phyloP scores from a whole-genome alignment of 2,329 filamentous ascomycete species.

The Fusarium odoratissimum region DNA sequence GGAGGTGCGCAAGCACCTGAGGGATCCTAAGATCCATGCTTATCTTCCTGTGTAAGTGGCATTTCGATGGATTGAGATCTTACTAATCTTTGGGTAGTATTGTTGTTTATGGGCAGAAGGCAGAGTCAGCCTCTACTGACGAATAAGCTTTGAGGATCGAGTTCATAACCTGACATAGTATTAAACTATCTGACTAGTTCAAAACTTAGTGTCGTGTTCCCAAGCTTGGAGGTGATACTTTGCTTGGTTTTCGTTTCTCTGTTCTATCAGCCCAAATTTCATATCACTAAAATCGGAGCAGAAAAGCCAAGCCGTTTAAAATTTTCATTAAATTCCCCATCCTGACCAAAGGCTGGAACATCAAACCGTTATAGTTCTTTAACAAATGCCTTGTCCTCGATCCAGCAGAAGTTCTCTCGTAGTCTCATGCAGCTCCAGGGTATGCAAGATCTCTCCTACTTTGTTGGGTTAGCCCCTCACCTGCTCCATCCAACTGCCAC shows the following conservation, averaged over 20 bases:
- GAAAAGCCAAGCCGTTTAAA: too few relatives aligned
- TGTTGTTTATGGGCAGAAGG: slow-evolving; percentile 11
- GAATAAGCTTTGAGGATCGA: not conserved
- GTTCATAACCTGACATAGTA: not conserved
- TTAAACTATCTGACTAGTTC: accelerated
- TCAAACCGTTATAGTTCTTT: too few relatives aligned
- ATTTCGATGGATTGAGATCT: not conserved
- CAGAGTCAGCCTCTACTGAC: not conserved
- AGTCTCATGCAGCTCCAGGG: not conserved
- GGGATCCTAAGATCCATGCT: not conserved
- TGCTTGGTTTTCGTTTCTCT: accelerated
- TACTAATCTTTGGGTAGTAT: not conserved
- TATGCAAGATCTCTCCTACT: not conserved
- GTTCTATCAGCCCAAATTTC: accelerated
- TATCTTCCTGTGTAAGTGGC: slow-evolving; percentile 7
- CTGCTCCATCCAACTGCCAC: not conserved
- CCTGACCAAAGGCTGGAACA: too few relatives aligned
- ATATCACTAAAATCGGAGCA: not conserved
- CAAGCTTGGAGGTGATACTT: too few relatives aligned
- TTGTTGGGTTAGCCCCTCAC: slow-evolving; percentile 12
- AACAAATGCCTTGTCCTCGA: not conserved
- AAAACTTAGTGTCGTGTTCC: too few relatives aligned
- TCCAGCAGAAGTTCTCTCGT: accelerated
- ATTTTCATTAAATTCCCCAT: too few relatives aligned
- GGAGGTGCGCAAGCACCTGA: not conserved